Base-by-base conservation (phyloP, 2,329 filamentous ascomycete species). In the Diaporthe citriasiana region DNA sequence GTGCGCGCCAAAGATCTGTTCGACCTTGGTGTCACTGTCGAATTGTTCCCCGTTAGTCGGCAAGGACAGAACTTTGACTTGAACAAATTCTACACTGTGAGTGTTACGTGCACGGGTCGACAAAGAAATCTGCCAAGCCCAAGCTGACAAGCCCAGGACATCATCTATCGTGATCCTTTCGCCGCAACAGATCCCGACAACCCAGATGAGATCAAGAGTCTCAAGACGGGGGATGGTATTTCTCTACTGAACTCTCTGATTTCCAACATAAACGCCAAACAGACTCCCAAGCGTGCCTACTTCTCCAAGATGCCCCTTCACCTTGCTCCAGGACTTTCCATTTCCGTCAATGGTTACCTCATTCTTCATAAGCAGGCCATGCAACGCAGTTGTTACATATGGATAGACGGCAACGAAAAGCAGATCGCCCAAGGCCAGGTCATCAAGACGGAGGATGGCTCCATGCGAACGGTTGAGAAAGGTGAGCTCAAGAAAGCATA, bases 1-100 rank as follows among this genome's bases (percentile, higher is more conserved):
- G 94, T 97, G 7, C 91, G 95, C 70, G 97, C 97, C 38, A 97
- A 98, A 81, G 97, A 99, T 84, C 83, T 99, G 30, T 98, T 98
- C 81, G 97, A 99, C 80, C 87, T 98, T 38, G 95, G 95, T 5
- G 95, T 98, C 40, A 91, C 90, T 0, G 97, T 99, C 75, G 96
- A 98, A 79, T 86, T 99, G 0, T 99, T 98, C 78, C 95, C 97
- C 0, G 96, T 99, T 73, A 94, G 93, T 33, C 90, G 90, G 0
- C 86, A 83, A 4, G 92, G 92, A 38, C 88, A 90, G 76, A 89
- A 89, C 45, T 99, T 99, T 80, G 93, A 98, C 77, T 87, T 94
- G 6, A 87, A 90, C 73, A 95, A 93, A 73, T 99, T 99, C 83
- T 99, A 98, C 82, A 94, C 98, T 83, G 94, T 96, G 87, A 78